These are phyloP conservation scores for Nakazawaea holstii DNA, from an alignment of 805 yeast species.

Conservation along the genomic window DNA sequence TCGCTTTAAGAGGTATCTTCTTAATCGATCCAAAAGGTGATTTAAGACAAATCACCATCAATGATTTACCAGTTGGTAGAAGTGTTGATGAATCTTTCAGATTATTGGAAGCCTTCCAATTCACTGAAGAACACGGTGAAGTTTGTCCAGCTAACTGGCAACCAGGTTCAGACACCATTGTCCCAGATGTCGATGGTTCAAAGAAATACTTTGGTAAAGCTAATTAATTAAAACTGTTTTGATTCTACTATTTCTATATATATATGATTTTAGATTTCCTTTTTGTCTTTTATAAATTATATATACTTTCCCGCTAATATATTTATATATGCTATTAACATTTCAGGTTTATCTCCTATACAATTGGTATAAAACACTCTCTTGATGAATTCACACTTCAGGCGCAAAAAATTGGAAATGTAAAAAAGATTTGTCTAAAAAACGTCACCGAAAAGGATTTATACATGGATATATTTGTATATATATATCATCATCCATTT, in stretches of 20 bases:
- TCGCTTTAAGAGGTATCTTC: slow-evolving; percentile 97
- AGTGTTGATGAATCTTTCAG: slow-evolving; percentile 97
- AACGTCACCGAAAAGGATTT: too few species aligned
- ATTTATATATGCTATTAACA: too few species aligned
- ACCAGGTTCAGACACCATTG: slow-evolving; percentile 89
- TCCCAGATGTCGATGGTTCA: slow-evolving; percentile 72
- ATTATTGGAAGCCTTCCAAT: slow-evolving; percentile 98
- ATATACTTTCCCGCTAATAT: too few species aligned
- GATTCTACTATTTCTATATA: neutral
- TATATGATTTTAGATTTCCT: neutral
- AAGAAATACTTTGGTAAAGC: slow-evolving; percentile 73
- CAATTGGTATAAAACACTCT: too few species aligned
- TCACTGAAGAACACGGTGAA: slow-evolving; percentile 98
- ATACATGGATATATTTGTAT: too few species aligned
- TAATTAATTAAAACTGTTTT: slow-evolving; percentile 30
- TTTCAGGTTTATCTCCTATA: too few species aligned
- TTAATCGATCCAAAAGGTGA: slow-evolving; percentile 93
- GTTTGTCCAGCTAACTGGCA: slow-evolving; percentile 99
- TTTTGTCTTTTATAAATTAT: too few species aligned
- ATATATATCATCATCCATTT: too few species aligned
- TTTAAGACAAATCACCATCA: slow-evolving; percentile 95
- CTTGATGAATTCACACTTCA: too few species aligned
- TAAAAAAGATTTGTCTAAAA: too few species aligned
- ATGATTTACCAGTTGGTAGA: slow-evolving; percentile 99
- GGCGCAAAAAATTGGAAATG: too few species aligned